These are phyloP conservation scores for Calonectria leucothoes DNA, from an alignment of 2,329 filamentous ascomycete genomes.

Conservation along the genomic window DNA sequence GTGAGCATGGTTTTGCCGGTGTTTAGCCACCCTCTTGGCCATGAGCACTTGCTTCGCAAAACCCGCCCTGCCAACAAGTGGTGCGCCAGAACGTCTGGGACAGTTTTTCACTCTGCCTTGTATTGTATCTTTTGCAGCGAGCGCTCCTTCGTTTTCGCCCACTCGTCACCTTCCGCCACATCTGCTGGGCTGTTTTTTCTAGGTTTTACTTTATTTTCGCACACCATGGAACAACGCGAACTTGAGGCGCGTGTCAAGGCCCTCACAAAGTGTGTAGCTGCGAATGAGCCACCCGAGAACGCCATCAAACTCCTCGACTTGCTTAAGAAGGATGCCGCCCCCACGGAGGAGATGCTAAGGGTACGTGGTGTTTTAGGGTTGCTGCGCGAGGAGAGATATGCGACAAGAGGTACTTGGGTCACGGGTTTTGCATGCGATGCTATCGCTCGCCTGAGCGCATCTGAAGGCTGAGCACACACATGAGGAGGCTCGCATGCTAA, in stretches of 20 bases:
- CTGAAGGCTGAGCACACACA: neutral
- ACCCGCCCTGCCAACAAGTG: constrained; percentile 18
- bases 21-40: neutral
- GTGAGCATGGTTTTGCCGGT: neutral
- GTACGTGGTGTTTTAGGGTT: constrained; percentile 57
- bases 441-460: constrained; percentile 2
- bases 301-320: constrained; percentile 81
- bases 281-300: constrained; percentile 78
- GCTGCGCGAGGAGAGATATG: neutral
- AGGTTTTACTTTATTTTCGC: constrained; percentile 21
- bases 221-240: constrained; percentile 81
- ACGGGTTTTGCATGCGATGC: neutral
- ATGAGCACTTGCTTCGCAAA: constrained; percentile 13
- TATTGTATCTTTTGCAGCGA: neutral
- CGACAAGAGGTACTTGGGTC: neutral
- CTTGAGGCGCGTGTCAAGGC: constrained; percentile 82
- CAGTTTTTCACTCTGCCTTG: neutral
- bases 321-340: constrained; percentile 82
- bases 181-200: neutral
- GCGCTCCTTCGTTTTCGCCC: neutral
- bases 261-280: constrained; percentile 81
- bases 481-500: neutral
- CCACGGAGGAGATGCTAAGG: constrained; percentile 90
- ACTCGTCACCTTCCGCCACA: neutral
- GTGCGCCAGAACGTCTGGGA: constrained; percentile 22